These are phyloP conservation scores for Ophiocordyceps robertsii DNA, from an alignment of 2,329 filamentous ascomycete genomes.

Conservation along the genomic window DNA sequence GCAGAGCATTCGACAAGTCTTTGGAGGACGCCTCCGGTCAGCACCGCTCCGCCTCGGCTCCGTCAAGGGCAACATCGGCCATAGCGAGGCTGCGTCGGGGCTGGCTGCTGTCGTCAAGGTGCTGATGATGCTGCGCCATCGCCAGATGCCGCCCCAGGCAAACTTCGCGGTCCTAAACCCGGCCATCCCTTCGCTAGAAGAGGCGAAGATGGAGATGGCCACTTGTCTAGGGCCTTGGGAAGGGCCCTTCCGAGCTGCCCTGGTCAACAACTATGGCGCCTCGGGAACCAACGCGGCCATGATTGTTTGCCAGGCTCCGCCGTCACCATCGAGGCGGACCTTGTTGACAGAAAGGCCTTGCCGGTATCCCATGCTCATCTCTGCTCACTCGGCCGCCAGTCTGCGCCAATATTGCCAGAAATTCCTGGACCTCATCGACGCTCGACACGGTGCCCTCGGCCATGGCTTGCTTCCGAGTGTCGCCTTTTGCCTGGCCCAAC, in stretches of 20 bases:
- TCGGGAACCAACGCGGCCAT: conserved; percentile 18
- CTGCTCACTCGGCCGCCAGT: not conserved
- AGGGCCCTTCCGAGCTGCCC: conserved; percentile 7
- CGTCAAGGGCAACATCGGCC: conserved; percentile 36
- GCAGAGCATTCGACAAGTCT: conserved; percentile 4
- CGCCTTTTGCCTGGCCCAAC: not conserved
- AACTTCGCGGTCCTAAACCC: conserved; percentile 36
- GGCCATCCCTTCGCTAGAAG: conserved; percentile 1
- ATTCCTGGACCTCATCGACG: not conserved
- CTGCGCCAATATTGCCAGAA: not conserved
- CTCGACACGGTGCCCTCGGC: not conserved
- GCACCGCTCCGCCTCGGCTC: conserved; percentile 29
- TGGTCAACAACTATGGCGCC: conserved; percentile 23
- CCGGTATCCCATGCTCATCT: too few species aligned
- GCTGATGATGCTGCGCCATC: conserved; percentile 34
- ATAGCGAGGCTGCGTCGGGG: conserved; percentile 30
- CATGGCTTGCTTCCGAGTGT: not conserved
- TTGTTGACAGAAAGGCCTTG: too few species aligned
- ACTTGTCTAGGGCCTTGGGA: not conserved
- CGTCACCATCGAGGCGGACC: not conserved
- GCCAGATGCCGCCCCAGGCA: conserved; percentile 34
- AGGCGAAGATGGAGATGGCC: not conserved
- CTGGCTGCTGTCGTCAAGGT: conserved; percentile 30
- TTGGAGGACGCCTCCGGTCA: conserved; percentile 2
- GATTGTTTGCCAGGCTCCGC: not conserved